Base-by-base conservation (phyloP, 2,329 filamentous ascomycete species). In the Epichloe amarillans region DNA sequence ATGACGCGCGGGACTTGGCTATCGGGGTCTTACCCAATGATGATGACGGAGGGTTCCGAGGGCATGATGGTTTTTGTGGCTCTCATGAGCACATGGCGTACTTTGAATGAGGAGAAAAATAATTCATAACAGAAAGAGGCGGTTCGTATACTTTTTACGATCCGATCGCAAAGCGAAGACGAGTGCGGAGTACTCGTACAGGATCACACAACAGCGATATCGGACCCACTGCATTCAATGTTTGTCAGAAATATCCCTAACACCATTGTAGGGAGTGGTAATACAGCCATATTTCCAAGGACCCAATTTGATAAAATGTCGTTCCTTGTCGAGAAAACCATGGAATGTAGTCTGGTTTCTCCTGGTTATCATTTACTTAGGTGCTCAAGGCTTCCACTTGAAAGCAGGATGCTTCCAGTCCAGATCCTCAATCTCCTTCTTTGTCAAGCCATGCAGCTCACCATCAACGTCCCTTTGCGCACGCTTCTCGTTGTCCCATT, bases 391-490 rank as follows among this genome's bases (percentile, higher is more conserved):
- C 46, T 55, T 59, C 82, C 81, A 84, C 55, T 75, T 70, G 60
- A 84, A 84, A 3, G 66, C 75, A 3, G 83, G 83, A 64, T 86
- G 82, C 56, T 71, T 75, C 80, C 80, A 84, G 58, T 84, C 81
- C 56, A 84, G 61, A 58, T 82, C 75, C 57, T 80, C 73, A 33
- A 82, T 69, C 57, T 81, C 66, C 57, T 72, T 64, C 53, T 69
- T 65, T 6, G 69, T 70, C 59, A 83, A 52, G 0, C 78, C 80
- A 1, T 67, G 70, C 54, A 85, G 61, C 54, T 79, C 76, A 5
- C 61, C 60, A 14, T 69, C 66, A 3, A 61, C 51, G 19, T 67
- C 58, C n/a, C 53, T 53, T 1, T 10, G 12, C 11, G 60, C 60
- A 3, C 66, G 56, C 52, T 54, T 61, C 46, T 47, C 80, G 54